Percentiles rank a stretch among this genome's conserved stretches.
phyloP scores from a whole-genome alignment of 1,139 yeast genomes.

The Candida tetrigidarum region DNA sequence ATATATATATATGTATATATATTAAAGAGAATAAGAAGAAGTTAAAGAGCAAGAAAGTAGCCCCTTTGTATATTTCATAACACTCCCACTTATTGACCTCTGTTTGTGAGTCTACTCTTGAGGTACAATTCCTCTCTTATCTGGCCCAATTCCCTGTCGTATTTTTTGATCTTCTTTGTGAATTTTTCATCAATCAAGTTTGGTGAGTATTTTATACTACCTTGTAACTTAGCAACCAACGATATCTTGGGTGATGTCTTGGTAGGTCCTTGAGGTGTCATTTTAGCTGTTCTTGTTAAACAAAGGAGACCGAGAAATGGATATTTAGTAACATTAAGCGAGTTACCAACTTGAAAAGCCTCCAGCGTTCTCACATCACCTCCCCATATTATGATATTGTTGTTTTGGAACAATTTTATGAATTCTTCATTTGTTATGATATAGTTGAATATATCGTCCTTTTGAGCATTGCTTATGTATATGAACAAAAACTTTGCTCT shows the following conservation, averaged over 20 bases:
- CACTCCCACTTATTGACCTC: background rate
- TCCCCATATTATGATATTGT: slow-evolving; percentile 77
- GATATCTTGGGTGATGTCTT: slow-evolving; percentile 60
- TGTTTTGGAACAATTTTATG: slow-evolving; percentile 48
- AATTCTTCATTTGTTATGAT: slow-evolving; percentile 60
- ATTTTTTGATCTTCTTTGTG: slow-evolving; percentile 50
- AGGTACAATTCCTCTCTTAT: slow-evolving; percentile 56
- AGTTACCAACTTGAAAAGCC: slow-evolving; percentile 81
- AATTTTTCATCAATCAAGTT: slow-evolving; percentile 42
- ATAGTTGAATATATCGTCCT: slow-evolving; percentile 60
- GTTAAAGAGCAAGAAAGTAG: background rate
- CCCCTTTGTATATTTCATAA: background rate
- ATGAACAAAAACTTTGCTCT: slow-evolving; percentile 74
- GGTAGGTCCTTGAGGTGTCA: slow-evolving; percentile 63
- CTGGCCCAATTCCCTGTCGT: slow-evolving; percentile 61
- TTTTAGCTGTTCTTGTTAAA: slow-evolving; percentile 55
- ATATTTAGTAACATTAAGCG: slow-evolving; percentile 70
- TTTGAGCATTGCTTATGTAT: slow-evolving; percentile 73
- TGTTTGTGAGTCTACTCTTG: slow-evolving; percentile 1
- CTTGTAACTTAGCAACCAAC: slow-evolving; percentile 65
- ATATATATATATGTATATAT: too few relatives aligned
- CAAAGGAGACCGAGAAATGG: slow-evolving; percentile 80
- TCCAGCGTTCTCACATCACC: slow-evolving; percentile 84
- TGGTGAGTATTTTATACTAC: slow-evolving; percentile 22
- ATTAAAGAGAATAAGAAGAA: too few relatives aligned